phyloP scores from a whole-genome alignment of 306 rosid species.

The Dicorynia guianensis region DNA sequence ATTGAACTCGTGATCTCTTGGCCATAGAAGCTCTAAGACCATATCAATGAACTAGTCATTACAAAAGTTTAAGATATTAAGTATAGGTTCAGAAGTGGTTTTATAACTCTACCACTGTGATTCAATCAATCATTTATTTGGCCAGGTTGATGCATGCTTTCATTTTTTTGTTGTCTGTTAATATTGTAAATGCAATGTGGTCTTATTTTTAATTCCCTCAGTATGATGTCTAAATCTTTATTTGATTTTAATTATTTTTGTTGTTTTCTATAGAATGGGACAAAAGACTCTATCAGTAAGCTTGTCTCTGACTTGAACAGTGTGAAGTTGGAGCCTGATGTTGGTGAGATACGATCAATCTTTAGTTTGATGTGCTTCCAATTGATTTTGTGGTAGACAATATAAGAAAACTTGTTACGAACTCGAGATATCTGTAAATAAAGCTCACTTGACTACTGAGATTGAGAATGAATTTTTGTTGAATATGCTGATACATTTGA shows the following conservation, averaged over 20 bases:
- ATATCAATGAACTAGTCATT: too few relatives aligned
- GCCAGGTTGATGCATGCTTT: background rate
- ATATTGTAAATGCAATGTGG: background rate
- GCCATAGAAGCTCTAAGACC: too few relatives aligned
- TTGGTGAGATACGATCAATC: slow-evolving; percentile 68
- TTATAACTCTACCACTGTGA: too few relatives aligned
- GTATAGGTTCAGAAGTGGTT: too few relatives aligned
- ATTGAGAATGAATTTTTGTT: background rate
- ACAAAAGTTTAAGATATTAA: too few relatives aligned
- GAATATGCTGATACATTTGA: slow-evolving; percentile 6
- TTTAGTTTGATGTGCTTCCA: slow-evolving; percentile 14
- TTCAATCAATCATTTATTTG: slow-evolving; percentile 19
- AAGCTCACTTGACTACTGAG: background rate
- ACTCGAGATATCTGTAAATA: slow-evolving; percentile 26
- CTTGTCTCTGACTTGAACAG: slow-evolving; percentile 89
- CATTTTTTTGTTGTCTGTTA: too few relatives aligned
- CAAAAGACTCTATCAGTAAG: slow-evolving; percentile 91
- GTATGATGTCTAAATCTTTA: background rate
- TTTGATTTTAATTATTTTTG: slow-evolving; percentile 17
- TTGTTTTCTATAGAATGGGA: slow-evolving; percentile 72
- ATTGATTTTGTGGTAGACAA: slow-evolving; percentile 21
- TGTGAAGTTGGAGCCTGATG: slow-evolving; percentile 86
- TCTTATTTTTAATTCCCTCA: slow-evolving; percentile 12
- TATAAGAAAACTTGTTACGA: slow-evolving; percentile 13
- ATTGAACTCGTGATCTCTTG: too few relatives aligned